Conservation (phyloP, 2,329 filamentous ascomycete species). For the Bipolaris zeicola region DNA sequence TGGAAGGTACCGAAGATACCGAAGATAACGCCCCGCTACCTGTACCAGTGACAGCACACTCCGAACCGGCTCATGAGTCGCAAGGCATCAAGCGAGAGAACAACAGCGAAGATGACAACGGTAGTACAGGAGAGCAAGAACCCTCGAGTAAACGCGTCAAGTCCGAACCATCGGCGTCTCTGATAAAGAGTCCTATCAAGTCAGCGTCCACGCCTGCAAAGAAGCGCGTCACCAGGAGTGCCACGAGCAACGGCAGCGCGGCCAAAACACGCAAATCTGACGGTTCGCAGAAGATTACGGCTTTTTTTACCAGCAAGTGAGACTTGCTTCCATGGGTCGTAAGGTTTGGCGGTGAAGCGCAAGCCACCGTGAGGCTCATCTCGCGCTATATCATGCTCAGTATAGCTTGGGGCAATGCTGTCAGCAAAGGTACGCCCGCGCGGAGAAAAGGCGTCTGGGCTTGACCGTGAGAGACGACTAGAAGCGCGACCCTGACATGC, state of each 20-base stretch:
- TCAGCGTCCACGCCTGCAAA: conserved; percentile 32
- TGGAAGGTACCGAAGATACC: conserved; percentile 55
- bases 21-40: conserved; percentile 61
- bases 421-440: not conserved
- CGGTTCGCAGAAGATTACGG: conserved; percentile 63
- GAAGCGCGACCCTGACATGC: not conserved
- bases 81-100: conserved; percentile 57
- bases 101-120: conserved; percentile 41
- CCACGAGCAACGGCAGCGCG: conserved; percentile 60
- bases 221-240: conserved; percentile 58
- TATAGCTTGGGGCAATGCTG: conserved; percentile 1
- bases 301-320: conserved; percentile 60
- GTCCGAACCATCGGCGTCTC: conserved; percentile 19
- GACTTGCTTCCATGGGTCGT: not conserved
- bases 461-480: not conserved
- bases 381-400: conserved; percentile 17
- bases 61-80: conserved; percentile 23
- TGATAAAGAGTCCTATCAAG: conserved; percentile 36
- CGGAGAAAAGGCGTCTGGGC: not conserved
- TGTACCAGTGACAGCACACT: conserved; percentile 28
- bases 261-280: conserved; percentile 53
- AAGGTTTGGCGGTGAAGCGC: conserved; percentile 18
- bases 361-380: conserved; percentile 21
- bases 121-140: conserved; percentile 37
- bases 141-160: conserved; percentile 50